phyloP scores from a whole-genome alignment of 1,139 yeast species.

The Pneumocystis sp. region DNA sequence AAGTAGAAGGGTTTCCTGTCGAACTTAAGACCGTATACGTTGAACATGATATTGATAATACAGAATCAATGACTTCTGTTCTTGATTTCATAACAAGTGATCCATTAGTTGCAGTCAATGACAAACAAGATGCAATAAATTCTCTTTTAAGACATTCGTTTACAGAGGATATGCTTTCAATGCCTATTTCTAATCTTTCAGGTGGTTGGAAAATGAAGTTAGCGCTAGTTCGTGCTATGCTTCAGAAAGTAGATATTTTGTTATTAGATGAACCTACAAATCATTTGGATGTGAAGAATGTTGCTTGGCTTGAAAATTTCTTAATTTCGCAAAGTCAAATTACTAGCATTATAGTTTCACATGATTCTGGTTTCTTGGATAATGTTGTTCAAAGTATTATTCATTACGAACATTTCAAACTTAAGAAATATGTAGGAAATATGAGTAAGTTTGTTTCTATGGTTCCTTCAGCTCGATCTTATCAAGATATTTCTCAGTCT shows the following conservation, averaged over 20 bases:
- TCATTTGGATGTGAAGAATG: constrained; percentile 98
- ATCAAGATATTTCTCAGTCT: constrained; percentile 87
- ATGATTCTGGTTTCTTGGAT: constrained; percentile 93
- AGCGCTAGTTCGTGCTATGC: constrained; percentile 98
- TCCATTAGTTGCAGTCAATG: constrained; percentile 33
- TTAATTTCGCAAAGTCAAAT: constrained; percentile 59
- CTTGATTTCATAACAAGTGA: constrained; percentile 67
- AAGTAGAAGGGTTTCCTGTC: constrained; percentile 99
- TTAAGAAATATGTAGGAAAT: constrained; percentile 92
- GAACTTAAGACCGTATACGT: constrained; percentile 98
- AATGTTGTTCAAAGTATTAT: constrained; percentile 91
- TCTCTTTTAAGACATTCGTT: constrained; percentile 72
- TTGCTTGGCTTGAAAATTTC: constrained; percentile 99
- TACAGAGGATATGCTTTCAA: constrained; percentile 76
- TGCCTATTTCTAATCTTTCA: constrained; percentile 68
- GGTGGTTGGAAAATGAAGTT: constrained; percentile 99
- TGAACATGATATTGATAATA: constrained; percentile 98
- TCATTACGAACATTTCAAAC: constrained; percentile 89
- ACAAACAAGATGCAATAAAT: constrained; percentile 56
- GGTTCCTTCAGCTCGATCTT: constrained; percentile 91
- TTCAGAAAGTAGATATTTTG: constrained; percentile 95
- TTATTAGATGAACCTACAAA: constrained; percentile 99
- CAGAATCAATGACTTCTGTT: constrained; percentile 90
- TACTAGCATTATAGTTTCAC: constrained; percentile 90
- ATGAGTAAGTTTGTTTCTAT: constrained; percentile 80